Percentiles rank a stretch among this genome's conserved stretches.
Evolutionary conservation across 2,329 filamentous ascomycete genomes (phyloP).

Genomic region (Coniella vitis): DNA sequence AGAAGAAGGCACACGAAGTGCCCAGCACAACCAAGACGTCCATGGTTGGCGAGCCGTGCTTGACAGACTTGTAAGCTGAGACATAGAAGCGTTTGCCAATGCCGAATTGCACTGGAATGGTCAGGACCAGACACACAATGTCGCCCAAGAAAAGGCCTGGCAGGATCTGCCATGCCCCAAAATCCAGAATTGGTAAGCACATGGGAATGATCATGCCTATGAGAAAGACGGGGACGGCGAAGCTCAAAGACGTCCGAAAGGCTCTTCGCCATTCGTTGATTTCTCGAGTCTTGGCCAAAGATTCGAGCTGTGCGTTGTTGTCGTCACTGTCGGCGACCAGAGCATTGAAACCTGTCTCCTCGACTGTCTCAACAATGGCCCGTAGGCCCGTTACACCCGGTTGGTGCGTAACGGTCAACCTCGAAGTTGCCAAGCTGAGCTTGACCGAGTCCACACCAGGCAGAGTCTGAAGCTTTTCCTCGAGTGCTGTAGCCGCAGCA

Average conservation of each 20-base stretch:
- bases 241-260: constrained; percentile 69
- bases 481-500: constrained; percentile 64
- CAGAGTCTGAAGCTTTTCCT: constrained; percentile 57
- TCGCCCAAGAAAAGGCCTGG: constrained; percentile 85
- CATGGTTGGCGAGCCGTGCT: constrained; percentile 91
- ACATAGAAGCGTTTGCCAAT: constrained; percentile 91
- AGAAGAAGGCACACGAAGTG: constrained; percentile 93
- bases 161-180: constrained; percentile 60
- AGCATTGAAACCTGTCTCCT: constrained; percentile 80
- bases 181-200: constrained; percentile 68
- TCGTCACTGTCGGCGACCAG: constrained; percentile 87
- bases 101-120: constrained; percentile 91
- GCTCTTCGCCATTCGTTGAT: constrained; percentile 87
- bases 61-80: constrained; percentile 88
- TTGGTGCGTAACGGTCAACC: constrained; percentile 67
- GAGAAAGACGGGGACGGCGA: constrained; percentile 84
- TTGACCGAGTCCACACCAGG: constrained; percentile 69
- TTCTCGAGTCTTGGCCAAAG: constrained; percentile 90
- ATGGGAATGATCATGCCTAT: constrained; percentile 94
- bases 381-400: constrained; percentile 66
- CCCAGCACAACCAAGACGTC: constrained; percentile 92
- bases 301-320: constrained; percentile 94
- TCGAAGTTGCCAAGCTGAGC: constrained; percentile 66
- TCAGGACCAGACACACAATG: constrained; percentile 73
- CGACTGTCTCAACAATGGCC: constrained; percentile 72